A percentile compares a stretch with the other conserved stretches of the same genome.
phyloP scores from a whole-genome alignment of 2,329 filamentous ascomycete genomes.

The Cladosporium sp. region DNA sequence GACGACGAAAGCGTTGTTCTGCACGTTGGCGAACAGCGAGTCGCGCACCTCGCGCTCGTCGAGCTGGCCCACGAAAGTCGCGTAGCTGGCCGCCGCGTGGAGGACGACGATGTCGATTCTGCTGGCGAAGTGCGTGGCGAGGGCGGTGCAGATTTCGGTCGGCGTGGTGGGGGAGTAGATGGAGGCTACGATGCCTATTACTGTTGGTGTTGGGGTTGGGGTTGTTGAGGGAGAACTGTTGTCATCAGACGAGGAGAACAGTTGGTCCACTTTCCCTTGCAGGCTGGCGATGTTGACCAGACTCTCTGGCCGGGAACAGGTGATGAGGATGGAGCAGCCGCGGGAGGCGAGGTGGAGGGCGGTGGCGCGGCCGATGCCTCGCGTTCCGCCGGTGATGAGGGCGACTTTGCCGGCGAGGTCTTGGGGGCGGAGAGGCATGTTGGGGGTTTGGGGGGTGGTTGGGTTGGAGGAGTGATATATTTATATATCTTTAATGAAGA shows the following conservation, averaged over 20 bases:
- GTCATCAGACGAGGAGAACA: too few species aligned
- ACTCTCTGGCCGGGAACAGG: not conserved
- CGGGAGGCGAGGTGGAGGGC: not conserved
- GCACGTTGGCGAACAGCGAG: conserved; percentile 22
- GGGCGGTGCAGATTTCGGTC: conserved; percentile 12
- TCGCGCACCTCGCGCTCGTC: conserved; percentile 18
- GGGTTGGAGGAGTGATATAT: too few species aligned
- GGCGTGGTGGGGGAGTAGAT: not conserved
- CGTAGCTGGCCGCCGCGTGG: conserved; percentile 20
- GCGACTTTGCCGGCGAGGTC: conserved; percentile 16
- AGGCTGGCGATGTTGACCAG: not conserved
- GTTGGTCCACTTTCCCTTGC: not conserved
- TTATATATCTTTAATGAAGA: too few species aligned
- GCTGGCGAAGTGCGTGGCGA: conserved; percentile 18
- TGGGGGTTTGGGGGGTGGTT: too few species aligned
- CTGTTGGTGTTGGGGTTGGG: not conserved
- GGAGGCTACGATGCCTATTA: not conserved
- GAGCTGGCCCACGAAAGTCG: conserved; percentile 16
- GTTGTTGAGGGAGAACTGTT: too few species aligned
- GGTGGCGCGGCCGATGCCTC: conserved; percentile 13
- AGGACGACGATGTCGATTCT: conserved; percentile 27
- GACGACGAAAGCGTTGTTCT: conserved; percentile 23
- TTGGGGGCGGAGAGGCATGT: not conserved
- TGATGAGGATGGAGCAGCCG: not conserved
- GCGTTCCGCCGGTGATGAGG: conserved; percentile 16